Percentiles rank a stretch among this genome's conserved stretches.
These are phyloP conservation scores for Postia placenta DNA, from an alignment of 768 basidiomycete genomes.

Conservation along the genomic window DNA sequence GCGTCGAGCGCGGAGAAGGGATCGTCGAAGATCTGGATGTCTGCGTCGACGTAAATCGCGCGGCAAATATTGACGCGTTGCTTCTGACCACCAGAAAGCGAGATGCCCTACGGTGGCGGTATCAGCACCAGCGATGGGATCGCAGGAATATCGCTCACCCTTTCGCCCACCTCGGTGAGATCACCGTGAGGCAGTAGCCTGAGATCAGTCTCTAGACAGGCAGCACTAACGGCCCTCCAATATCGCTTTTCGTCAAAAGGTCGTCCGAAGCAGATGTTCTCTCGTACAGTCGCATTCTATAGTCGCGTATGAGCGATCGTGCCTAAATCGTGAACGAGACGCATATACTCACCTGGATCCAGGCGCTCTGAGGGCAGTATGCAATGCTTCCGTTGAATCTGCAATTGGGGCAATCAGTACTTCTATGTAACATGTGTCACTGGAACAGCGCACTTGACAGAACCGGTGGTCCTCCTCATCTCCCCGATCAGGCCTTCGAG, in stretches of 20 bases:
- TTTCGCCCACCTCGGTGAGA: constrained; percentile 54
- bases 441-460: constrained; percentile 30
- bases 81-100: constrained; percentile 76
- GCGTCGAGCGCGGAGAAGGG: constrained; percentile 90
- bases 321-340: too few relatives aligned
- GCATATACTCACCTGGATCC: constrained; percentile 62
- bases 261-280: constrained; percentile 85
- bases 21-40: constrained; percentile 87
- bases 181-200: constrained; percentile 44
- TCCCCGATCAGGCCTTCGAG: constrained; percentile 77
- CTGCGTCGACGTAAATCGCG: constrained; percentile 79
- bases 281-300: constrained; percentile 77
- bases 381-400: constrained; percentile 69
- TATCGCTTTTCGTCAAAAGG: constrained; percentile 78
- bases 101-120: constrained; percentile 55
- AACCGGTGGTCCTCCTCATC: constrained; percentile 68
- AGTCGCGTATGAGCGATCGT: too few relatives aligned
- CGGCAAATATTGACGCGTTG: constrained; percentile 85
- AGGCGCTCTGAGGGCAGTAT: constrained; percentile 84
- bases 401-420: background rate
- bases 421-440: background rate
- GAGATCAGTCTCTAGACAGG: constrained; percentile 56
- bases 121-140: too few relatives aligned
- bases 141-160: constrained; percentile 56
- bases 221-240: constrained; percentile 72